Evolutionary conservation across 495 filamentous ascomycete genomes (phyloP).

Genomic region (Astrocystis sublimbata): DNA sequence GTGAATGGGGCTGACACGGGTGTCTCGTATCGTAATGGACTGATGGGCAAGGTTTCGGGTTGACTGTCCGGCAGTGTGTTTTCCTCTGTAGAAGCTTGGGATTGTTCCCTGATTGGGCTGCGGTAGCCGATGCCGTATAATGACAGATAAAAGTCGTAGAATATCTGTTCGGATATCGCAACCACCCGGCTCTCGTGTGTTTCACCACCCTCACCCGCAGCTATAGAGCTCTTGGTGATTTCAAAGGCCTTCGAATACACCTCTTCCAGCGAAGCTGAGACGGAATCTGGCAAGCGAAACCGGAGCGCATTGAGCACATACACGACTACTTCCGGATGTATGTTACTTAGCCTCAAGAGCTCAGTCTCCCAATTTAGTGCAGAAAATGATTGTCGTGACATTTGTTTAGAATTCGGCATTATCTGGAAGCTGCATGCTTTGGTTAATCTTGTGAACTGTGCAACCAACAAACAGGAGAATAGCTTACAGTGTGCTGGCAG

Average conservation of each 20-base stretch:
- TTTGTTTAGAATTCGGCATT: slow-evolving; percentile 14
- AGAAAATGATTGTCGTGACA: background rate
- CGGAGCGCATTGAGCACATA: slow-evolving; percentile 17
- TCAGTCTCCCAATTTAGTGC: slow-evolving; percentile 22
- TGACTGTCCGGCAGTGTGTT: slow-evolving; percentile 30
- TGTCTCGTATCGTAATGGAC: slow-evolving; percentile 20
- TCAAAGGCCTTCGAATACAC: slow-evolving; percentile 16
- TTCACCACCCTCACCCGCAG: background rate
- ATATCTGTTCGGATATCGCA: slow-evolving; percentile 20
- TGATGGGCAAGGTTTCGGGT: slow-evolving; percentile 18
- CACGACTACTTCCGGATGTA: slow-evolving; percentile 19
- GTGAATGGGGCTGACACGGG: slow-evolving; percentile 10
- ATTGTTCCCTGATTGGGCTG: slow-evolving; percentile 4
- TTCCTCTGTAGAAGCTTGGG: slow-evolving; percentile 13
- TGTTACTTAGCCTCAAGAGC: slow-evolving; percentile 21
- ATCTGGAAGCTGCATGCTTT: slow-evolving; percentile 22
- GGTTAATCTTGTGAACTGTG: slow-evolving; percentile 5
- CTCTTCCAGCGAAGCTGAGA: slow-evolving; percentile 19
- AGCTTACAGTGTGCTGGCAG: slow-evolving; percentile 33
- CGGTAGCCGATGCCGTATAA: slow-evolving; percentile 25
- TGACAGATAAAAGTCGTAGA: slow-evolving; percentile 31
- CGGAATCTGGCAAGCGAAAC: slow-evolving; percentile 3
- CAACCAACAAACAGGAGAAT: background rate
- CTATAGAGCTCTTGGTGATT: slow-evolving; percentile 1
- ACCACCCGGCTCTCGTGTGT: slow-evolving; percentile 6